Evolutionary conservation across 2,329 filamentous ascomycete species (phyloP).

Genomic region (Ophiostoma himal-ulmi): DNA sequence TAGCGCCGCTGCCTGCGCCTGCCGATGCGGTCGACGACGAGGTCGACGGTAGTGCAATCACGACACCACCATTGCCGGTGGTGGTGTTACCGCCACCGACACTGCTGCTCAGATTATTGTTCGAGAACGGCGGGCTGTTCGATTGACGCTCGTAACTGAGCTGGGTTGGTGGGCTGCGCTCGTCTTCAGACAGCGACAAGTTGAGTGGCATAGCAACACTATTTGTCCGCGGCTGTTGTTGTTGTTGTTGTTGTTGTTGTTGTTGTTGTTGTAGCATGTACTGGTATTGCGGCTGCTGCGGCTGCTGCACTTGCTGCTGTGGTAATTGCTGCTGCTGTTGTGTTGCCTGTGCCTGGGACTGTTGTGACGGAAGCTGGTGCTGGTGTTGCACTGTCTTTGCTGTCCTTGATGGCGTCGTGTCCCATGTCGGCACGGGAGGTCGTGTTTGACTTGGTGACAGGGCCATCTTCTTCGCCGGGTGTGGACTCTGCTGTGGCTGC

Average conservation of each 20-base stretch:
- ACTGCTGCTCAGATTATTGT: conserved; percentile 28
- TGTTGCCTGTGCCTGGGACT: conserved; percentile 19
- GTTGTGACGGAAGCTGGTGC: conserved; percentile 21
- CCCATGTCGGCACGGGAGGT: conserved; percentile 52
- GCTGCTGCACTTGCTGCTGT: conserved; percentile 11
- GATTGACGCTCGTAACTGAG: conserved; percentile 40
- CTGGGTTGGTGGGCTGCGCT: conserved; percentile 47
- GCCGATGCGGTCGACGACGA: background rate
- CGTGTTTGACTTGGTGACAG: conserved; percentile 47
- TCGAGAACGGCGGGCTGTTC: conserved; percentile 41
- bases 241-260: conserved; percentile 26
- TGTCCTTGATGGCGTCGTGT: conserved; percentile 28
- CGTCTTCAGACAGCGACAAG: conserved; percentile 55
- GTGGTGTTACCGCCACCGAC: background rate
- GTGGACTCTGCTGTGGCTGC: conserved; percentile 36
- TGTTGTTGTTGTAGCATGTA: conserved; percentile 24
- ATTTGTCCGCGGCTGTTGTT: conserved; percentile 25
- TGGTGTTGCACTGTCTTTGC: conserved; percentile 8
- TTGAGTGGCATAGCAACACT: conserved; percentile 39
- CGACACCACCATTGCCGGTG: background rate
- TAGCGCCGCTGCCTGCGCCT: conserved; percentile 21
- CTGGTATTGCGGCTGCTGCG: conserved; percentile 15
- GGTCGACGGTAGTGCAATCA: background rate
- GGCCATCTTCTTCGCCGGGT: conserved; percentile 48
- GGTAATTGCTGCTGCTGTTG: conserved; percentile 18